phyloP scores from a whole-genome alignment of 2,329 filamentous ascomycete genomes.

The Elsinoe perseae region DNA sequence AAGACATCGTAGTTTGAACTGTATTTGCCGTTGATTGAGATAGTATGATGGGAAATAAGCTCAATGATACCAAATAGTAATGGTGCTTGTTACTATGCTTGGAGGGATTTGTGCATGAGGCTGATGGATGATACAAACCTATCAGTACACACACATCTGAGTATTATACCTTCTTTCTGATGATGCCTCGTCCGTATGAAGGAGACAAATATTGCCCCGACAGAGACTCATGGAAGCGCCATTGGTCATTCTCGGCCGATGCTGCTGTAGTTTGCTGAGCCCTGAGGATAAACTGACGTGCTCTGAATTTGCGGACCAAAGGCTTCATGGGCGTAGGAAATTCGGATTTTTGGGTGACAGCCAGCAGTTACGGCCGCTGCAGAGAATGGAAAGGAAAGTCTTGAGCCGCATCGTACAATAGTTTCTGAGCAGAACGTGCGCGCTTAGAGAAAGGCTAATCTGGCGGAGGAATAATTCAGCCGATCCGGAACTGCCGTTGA shows the following conservation, averaged over 20 bases:
- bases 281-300: background rate
- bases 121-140: constrained; percentile 1
- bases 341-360: background rate
- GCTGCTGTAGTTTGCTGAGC: background rate
- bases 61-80: background rate
- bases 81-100: background rate
- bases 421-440: background rate
- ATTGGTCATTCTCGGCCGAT: background rate
- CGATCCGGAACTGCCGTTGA: background rate
- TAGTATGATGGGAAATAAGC: background rate
- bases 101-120: background rate
- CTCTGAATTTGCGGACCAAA: too few relatives aligned
- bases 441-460: background rate
- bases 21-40: background rate
- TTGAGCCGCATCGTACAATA: background rate
- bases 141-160: background rate
- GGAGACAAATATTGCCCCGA: background rate
- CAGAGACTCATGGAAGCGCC: background rate
- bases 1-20: background rate
- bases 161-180: background rate
- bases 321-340: background rate
- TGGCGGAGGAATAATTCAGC: background rate
- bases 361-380: background rate
- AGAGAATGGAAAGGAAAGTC: background rate
- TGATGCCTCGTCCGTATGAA: background rate